Base-by-base conservation (phyloP, 1,284 basidiomycete genomes). In the Trametes polyzona region DNA sequence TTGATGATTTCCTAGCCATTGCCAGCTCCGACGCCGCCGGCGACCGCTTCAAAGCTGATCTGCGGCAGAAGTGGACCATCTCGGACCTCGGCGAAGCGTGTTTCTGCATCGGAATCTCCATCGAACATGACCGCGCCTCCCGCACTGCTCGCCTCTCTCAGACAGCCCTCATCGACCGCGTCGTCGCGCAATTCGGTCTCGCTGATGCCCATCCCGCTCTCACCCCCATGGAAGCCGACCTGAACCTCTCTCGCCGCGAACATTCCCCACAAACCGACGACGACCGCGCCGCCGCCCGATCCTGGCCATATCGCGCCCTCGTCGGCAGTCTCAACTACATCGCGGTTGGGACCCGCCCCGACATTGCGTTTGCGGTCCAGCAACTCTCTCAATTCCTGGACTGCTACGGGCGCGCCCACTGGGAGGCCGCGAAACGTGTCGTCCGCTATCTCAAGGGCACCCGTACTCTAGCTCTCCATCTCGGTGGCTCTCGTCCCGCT, bases 141-240 rank as follows among this genome's bases (percentile, higher is more conserved):
- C 49, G 56, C 0, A 65, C 63, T 0, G 64, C 75, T 11, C 39
- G 26, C n/a, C 65, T 78, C 7, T 76, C 70, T 0, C 76, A 77
- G 59, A 68, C 57, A 0, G 67, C 71, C 0, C 73, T 77, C 36
- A 77, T 78, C 33, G 69, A 76, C 47, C 52, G 63, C 6, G 59
- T 77, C 23, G 50, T 75, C 19, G 11, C 54, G 0, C 64, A 67
- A 11, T 79, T 77, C 53, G 63, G 67, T 7, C 69, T 75, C 35
- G 21, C 35, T 0, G 63, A 71, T n/a, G 58, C 70, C 7, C 21
- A 44, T 44, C 57, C 52, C 4, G 44, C 52, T 16, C 19, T 29
- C 30, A 52, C 53, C 3, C 58, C 58, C 30, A 52, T 60, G 50
- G 57, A 59, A 6, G 4, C 49, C 24, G 42, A 32, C 24, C 11